Evolutionary conservation across 768 basidiomycete genomes (phyloP), one percentile per base, ranked within the genome.

Genomic region (Infundibulicybe gibba): DNA sequence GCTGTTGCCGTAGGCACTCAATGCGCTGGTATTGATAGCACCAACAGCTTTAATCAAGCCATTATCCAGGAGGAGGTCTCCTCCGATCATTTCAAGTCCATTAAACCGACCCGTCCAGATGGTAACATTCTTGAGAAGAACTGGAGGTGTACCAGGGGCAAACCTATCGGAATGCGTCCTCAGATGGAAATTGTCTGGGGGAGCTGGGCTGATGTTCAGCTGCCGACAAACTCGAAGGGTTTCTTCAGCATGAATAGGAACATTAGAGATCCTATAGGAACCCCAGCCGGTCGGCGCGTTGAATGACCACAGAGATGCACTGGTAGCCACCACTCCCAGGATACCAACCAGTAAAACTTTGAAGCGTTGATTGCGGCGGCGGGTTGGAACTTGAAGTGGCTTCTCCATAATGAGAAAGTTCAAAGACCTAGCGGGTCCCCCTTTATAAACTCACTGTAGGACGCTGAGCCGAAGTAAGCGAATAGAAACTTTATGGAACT

Each of bases 81-180:
- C 82, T n/a, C 65, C 64, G 9, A 85, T 51, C 6, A 83, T 58
- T 52, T 86, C 77, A 5, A 64, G 65, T 0, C 87, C 88, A 30
- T 76, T 67, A 9, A 71, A 53, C 6, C 67, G 62, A 0, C 88
- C 90, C 2, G 89, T 90, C 90, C 90, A 93, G 10, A 87, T 70
- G 38, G 78, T 87, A 15, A 83, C 90, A 57, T 92, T 90, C 59
- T 66, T 75, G 49, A 94, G 73, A 47, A 85, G 69, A 9, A 79
- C 80, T 1, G 86, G 65, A 12, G 67, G 67, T 3, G 89, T 90
- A 6, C 82, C 87, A 3, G 67, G 57, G 40, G 72, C 79, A 49
- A 73, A 87, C 25, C 87, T 70, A 57, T 89, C 87, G 1, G 84
- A 87, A 30, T 67, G 43, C 11, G 58, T 58, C 20, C 74, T 66